Evolutionary conservation across 495 filamentous ascomycete species (phyloP), one percentile per base, ranked within the genome.

Genomic region (Talaromyces thailandensis): DNA sequence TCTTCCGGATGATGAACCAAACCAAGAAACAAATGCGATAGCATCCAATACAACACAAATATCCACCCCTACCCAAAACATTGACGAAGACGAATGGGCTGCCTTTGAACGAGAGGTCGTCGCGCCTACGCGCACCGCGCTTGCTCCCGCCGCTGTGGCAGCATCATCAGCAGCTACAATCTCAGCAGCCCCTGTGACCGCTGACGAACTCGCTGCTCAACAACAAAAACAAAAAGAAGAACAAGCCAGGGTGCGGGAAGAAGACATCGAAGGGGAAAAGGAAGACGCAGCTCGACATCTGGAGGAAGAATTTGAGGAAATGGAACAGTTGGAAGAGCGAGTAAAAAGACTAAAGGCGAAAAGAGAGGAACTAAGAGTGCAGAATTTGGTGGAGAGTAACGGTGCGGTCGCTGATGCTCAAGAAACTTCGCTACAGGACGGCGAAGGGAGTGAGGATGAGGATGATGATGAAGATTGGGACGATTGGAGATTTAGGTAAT

Each of bases 291-390:
- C 85, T 23, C 82, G 89, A 55, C 83, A 86, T 61, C 71, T 97
- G 62, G 86, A 93, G 71, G 86, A 89, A 62, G 94, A 98, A 71
- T 91, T 98, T 70, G 94, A 96, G 58, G 87, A 94, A 70, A 97
- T 98, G 93, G 91, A 94, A 69, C 85, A 85, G 60, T 81, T 96
- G 52, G 94, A 97, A 73, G 85, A 86, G 65, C 82, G 93, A 43
- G 89, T 96, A 7, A 78, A 80, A 67, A 83, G 80, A 67, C 72
- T 98, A 63, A 88, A 92, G 67, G 88, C 93, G 66, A 85, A 78
- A 70, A 76, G 84, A 60, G 86, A 89, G 65, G 75, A 80, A 51
- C 65, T 88, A 52, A 85, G 81, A 68, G 70, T 75, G 51, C 73
- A 70, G 23, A 74, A 71, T 45, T 64, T 69, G 7, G 69, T 67